Conservation (phyloP, 352 stramenopile species). For the Globisporangium mamillatum region DNA sequence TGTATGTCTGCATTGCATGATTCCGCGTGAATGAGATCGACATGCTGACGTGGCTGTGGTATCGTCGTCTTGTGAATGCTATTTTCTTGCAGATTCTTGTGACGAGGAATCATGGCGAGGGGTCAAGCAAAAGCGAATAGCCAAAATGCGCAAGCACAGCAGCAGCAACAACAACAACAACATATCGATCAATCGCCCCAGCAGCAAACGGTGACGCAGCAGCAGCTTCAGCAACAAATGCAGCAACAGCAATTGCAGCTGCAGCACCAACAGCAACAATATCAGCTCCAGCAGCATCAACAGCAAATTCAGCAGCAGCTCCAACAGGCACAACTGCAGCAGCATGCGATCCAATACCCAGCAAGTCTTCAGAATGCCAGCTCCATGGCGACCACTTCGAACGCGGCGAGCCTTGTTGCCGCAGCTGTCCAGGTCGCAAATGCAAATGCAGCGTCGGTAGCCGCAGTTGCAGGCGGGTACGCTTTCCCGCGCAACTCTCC, state of each 20-base stretch:
- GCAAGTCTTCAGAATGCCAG: slow-evolving; percentile 21
- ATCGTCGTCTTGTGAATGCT: not conserved
- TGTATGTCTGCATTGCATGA: not conserved
- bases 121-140: slow-evolving; percentile 7
- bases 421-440: slow-evolving; percentile 32
- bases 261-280: slow-evolving; percentile 31
- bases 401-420: slow-evolving; percentile 38
- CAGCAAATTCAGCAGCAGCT: slow-evolving; percentile 31
- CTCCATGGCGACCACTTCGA: slow-evolving; percentile 30
- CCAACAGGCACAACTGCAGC: slow-evolving; percentile 27
- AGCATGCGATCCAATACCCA: slow-evolving; percentile 38
- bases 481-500: slow-evolving; percentile 68
- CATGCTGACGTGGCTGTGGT: slow-evolving; percentile 2
- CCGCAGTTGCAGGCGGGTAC: slow-evolving; percentile 36
- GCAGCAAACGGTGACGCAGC: slow-evolving; percentile 17
- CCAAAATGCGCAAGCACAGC: slow-evolving; percentile 15
- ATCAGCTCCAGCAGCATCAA: slow-evolving; percentile 30
- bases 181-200: slow-evolving; percentile 15
- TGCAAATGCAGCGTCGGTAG: slow-evolving; percentile 29
- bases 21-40: not conserved
- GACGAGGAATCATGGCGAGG: slow-evolving; percentile 11
- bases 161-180: slow-evolving; percentile 16
- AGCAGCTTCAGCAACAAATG: slow-evolving; percentile 29
- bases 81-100: not conserved
- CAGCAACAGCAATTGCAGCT: slow-evolving; percentile 32